Evolutionary conservation across 129 eudicot genomes (phyloP), one percentile per base, ranked within the genome.

Genomic region (Dittrichia graveolens): DNA sequence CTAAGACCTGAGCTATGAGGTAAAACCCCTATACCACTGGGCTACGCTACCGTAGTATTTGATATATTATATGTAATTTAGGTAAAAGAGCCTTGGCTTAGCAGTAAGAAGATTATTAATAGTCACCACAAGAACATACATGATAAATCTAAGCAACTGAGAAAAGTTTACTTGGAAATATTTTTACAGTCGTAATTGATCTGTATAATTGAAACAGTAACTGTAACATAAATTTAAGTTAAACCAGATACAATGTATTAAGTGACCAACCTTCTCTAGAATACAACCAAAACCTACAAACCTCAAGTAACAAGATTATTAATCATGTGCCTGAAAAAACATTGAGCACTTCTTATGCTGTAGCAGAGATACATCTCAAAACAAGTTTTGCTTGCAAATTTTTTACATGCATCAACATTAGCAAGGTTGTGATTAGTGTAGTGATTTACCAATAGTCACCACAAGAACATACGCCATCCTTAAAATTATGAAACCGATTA

Each of bases 401-500:
- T 24, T 2, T 24, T 24, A 24, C 31, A 24, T 24, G 31, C 31
- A 24, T 24, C 31, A 24, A 24, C 31, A 24, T 24, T 24, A 24
- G 31, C 31, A 24, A 24, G 31, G 31, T 2, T 24, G 31, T 24
- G 31, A 24, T 24, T 24, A 24, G 2, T 24, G 31, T 24, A 24
- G 1, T 24, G 31, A 24, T 24, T 83, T 78, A 91, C 97, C 97
- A 91, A 72, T 82, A 88, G 79, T 91, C 96, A n/a, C 87, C 88
- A 69, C 97, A 91, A 56, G 97, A 91, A 61, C 97, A 91, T 39
- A 70, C 16, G 3, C 97, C 97, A 70, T 89, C 96, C 83, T 83
- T 89, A 65, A 92, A 92, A 78, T 85, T 91, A 87, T 92, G 97
- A 74, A 92, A 92, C 71, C 96, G 96, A 57, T 89, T 92, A 47